Base-by-base conservation (phyloP, 2,329 filamentous ascomycete genomes). In the Sarocladiaceae sp. region DNA sequence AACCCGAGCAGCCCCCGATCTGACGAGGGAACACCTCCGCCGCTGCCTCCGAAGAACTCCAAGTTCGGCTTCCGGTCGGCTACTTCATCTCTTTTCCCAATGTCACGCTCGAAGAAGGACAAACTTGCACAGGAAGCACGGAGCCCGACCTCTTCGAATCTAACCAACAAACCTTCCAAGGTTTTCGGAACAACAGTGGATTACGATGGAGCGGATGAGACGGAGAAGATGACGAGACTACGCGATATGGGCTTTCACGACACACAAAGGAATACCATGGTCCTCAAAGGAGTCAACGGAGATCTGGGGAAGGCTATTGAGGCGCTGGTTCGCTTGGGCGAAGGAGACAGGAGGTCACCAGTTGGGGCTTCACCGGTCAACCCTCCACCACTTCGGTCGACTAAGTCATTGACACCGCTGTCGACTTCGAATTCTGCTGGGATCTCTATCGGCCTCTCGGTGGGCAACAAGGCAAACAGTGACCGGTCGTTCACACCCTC, bases 241-340 rank as follows among this genome's bases (percentile, higher is more conserved):
- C 78, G 82, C 45, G 89, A 96, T 46, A 95, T 97, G 89, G 93
- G 93, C 0, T 98, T 98, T 56, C 71, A 69, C 3, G 89, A 98
- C 58, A 81, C 84, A 33, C 86, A 84, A 54, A 80, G 85, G 47
- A 97, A 96, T 57, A 73, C 80, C 4, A 80, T 84, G 43, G 81
- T 96, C 20, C 68, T 98, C 15, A 90, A 89, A 59, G 85, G 85
- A 3, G 74, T 94, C 23, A 82, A 85, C 56, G 90, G 91, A 3
- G 90, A 93, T 57, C 59, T 98, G 47, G 88, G 96, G 53, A 84
- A 80, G 61, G 82, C 91, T 0, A 80, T 97, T 34, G 91, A 97
- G 62, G 80, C 88, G 15, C 66, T 98, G 56, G 80, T 93, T 46
- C 78, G 88, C 52, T 66, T 96, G 31, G 91, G 90, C 20, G 89